Conservation (phyloP, 1,284 basidiomycete species). For the Dichomitus squalens region DNA sequence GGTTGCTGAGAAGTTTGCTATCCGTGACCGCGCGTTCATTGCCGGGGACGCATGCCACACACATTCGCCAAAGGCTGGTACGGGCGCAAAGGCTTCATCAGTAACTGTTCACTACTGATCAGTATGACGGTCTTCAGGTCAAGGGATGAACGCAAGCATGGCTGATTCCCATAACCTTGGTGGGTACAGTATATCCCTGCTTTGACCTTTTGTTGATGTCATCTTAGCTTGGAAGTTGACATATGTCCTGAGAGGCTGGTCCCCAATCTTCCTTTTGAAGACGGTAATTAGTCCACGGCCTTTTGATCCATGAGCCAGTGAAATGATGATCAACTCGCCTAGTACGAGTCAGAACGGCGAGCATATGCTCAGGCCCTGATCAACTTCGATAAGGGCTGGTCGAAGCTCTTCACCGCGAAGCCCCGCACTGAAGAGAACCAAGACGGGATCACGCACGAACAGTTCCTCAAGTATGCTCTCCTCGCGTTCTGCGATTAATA, state of each 20-base stretch:
- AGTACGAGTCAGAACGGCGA: conserved; percentile 76
- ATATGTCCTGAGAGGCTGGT: conserved; percentile 74
- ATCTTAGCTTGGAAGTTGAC: conserved; percentile 72
- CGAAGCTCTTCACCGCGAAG: conserved; percentile 76
- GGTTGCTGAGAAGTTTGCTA: conserved; percentile 69
- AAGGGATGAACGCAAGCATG: conserved; percentile 78
- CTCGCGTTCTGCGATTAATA: not conserved
- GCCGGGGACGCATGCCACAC: conserved; percentile 85
- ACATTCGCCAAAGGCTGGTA: conserved; percentile 71
- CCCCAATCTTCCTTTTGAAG: conserved; percentile 64
- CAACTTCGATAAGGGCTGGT: conserved; percentile 75
- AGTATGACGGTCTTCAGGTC: conserved; percentile 48
- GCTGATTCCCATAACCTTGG: conserved; percentile 81
- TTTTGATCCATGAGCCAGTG: conserved; percentile 43
- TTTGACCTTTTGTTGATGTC: too few relatives aligned
- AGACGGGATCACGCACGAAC: conserved; percentile 66
- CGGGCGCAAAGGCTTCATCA: not conserved
- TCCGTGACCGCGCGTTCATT: conserved; percentile 75
- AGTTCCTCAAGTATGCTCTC: conserved; percentile 54
- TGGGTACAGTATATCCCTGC: conserved; percentile 24
- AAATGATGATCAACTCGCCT: not conserved
- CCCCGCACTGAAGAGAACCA: conserved; percentile 55
- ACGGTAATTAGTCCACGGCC: conserved; percentile 54
- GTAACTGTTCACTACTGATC: too few relatives aligned
- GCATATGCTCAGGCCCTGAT: conserved; percentile 82